These are phyloP conservation scores for Hymenoscyphus occultus DNA, from an alignment of 2,329 filamentous ascomycete genomes.

Conservation along the genomic window DNA sequence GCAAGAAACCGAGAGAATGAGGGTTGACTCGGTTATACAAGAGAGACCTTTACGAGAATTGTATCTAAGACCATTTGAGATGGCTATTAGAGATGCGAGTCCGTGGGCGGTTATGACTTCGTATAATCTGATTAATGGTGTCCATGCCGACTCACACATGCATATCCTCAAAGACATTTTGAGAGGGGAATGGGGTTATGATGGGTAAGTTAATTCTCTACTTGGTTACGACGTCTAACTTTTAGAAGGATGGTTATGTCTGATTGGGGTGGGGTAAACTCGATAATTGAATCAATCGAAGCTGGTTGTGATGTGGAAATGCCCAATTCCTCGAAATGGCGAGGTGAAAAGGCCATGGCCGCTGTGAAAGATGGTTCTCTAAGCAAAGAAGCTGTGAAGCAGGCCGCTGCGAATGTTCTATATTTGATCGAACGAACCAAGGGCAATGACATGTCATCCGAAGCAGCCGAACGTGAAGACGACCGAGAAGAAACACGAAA, in stretches of 20 bases:
- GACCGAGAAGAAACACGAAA: slow-evolving; percentile 55
- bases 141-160: slow-evolving; percentile 56
- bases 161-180: slow-evolving; percentile 56
- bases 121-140: slow-evolving; percentile 65
- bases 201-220: slow-evolving; percentile 45
- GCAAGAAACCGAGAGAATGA: slow-evolving; percentile 66
- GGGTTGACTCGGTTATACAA: slow-evolving; percentile 60
- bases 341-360: slow-evolving; percentile 54
- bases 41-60: slow-evolving; percentile 66
- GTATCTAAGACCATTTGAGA: slow-evolving; percentile 73
- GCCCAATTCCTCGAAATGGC: slow-evolving; percentile 53
- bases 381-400: slow-evolving; percentile 49
- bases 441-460: slow-evolving; percentile 54
- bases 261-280: slow-evolving; percentile 59
- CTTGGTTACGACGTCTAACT: background rate
- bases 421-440: slow-evolving; percentile 60
- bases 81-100: slow-evolving; percentile 65
- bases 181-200: slow-evolving; percentile 60
- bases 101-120: slow-evolving; percentile 69
- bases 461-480: slow-evolving; percentile 56
- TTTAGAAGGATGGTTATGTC: slow-evolving; percentile 51
- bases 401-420: slow-evolving; percentile 58
- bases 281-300: slow-evolving; percentile 52
- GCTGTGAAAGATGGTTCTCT: slow-evolving; percentile 50
- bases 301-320: slow-evolving; percentile 59